These are phyloP conservation scores for Solanum habrochaites DNA, from an alignment of 257 asterid genomes.

Conservation along the genomic window DNA sequence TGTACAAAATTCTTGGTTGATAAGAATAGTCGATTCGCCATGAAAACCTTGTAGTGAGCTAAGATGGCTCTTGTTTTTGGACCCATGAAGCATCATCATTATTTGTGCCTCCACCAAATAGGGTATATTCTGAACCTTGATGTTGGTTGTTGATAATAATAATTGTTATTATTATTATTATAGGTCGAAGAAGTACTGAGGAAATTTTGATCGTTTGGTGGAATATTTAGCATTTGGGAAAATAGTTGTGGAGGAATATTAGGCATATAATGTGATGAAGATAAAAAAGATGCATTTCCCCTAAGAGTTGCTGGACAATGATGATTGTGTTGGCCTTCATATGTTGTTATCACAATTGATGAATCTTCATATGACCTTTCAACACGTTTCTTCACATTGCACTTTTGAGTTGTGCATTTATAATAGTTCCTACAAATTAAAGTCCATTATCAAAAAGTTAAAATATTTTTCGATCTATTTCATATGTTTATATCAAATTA, in stretches of 20 bases:
- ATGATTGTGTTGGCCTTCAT: conserved; percentile 69
- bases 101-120: not conserved
- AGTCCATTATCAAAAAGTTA: not conserved
- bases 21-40: not conserved
- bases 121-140: conserved; percentile 1
- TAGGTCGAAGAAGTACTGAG: not conserved
- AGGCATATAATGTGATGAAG: conserved; percentile 16
- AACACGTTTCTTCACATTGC: conserved; percentile 52
- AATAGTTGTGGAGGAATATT: conserved; percentile 19
- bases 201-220: not conserved
- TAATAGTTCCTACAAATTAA: conserved; percentile 47
- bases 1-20: not conserved
- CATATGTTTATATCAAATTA: not conserved
- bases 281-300: conserved; percentile 33
- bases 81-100: not conserved
- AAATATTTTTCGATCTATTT: not conserved
- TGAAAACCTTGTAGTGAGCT: not conserved
- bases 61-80: conserved; percentile 5
- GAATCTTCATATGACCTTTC: conserved; percentile 62
- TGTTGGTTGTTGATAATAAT: conserved; percentile 1
- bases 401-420: conserved; percentile 56
- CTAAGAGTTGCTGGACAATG: conserved; percentile 56
- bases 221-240: conserved; percentile 12
- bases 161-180: not conserved
- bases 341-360: conserved; percentile 47